These are phyloP conservation scores for Teunomyces tritomae DNA, from an alignment of 805 yeast species.

Conservation along the genomic window DNA sequence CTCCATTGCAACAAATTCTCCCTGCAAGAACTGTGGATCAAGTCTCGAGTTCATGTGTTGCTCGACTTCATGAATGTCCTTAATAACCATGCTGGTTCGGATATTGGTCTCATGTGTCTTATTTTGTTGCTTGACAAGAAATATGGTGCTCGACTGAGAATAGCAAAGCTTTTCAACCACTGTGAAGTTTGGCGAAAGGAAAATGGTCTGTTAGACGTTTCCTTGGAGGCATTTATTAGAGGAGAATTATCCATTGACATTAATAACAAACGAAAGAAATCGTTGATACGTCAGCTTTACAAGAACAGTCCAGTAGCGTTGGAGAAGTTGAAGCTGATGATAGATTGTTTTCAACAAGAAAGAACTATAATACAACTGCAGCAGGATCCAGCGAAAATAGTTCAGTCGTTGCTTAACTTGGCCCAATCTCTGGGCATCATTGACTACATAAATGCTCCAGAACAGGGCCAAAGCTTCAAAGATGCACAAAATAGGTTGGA, in stretches of 20 bases:
- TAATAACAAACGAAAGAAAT: background rate
- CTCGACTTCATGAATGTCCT: slow-evolving; percentile 48
- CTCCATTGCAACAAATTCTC: slow-evolving; percentile 44
- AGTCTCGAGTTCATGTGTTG: slow-evolving; percentile 41
- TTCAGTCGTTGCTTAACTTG: slow-evolving; percentile 30
- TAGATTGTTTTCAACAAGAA: slow-evolving; percentile 11
- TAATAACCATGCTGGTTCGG: slow-evolving; percentile 29
- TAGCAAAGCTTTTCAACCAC: slow-evolving; percentile 26
- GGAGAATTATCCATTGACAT: slow-evolving; percentile 7
- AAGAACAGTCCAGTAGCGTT: slow-evolving; percentile 13
- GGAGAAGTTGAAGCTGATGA: slow-evolving; percentile 11
- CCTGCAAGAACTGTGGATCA: slow-evolving; percentile 52
- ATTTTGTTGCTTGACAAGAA: slow-evolving; percentile 24
- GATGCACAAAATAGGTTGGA: slow-evolving; percentile 10
- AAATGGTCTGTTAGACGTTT: background rate
- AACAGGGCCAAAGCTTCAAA: background rate
- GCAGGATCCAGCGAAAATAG: slow-evolving; percentile 33
- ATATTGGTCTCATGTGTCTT: slow-evolving; percentile 29
- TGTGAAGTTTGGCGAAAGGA: slow-evolving; percentile 8
- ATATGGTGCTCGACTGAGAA: slow-evolving; percentile 20
- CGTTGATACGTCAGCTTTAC: slow-evolving; percentile 7
- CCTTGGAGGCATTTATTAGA: slow-evolving; percentile 9
- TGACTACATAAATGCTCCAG: slow-evolving; percentile 20
- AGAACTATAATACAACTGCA: slow-evolving; percentile 18
- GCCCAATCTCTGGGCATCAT: slow-evolving; percentile 32